Evolutionary conservation across 2,329 filamentous ascomycete genomes (phyloP), one percentile per base, ranked within the genome.

Genomic region (Alternaria sp.): DNA sequence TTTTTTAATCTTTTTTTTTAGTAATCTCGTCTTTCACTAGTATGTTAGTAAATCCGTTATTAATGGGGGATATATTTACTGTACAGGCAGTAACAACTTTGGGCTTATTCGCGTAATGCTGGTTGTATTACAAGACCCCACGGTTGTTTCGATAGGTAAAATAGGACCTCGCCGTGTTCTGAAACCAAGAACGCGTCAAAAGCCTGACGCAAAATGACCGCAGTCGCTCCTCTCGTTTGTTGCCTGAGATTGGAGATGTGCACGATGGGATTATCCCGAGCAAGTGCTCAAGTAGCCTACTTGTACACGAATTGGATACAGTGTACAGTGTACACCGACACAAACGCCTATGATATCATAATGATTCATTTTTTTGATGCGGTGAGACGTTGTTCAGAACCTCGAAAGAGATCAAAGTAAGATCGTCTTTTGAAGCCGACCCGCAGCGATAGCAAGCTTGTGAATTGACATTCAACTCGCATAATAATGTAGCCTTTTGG

Each of bases 111-210:
- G 21, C 14, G 17, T 17, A 4, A 11, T 40, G 28, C 29, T 14
- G 29, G 44, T 48, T 5, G 17, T 40, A 21, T 17, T 17, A 17
- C 17, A 23, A 17, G 21, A 34, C 44, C 44, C 44, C 44, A 31
- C 44, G 26, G 21, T 29, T 21, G 31, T 48, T 48, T 23, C 2
- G 10, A 36, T 29, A 26, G 23, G n/a, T 17, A 13, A 42, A 24
- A 24, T 23, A 42, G 23, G 21, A 9, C 3, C 23, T 42, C 40
- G 17, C 23, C 21, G 40, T 8, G 13, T 42, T 17, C 40, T 44
- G 24, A 29, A 44, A 44, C 31, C 23, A 14, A 33, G 21, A 29
- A 48, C 44, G 44, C 44, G 44, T 48, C 44, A 48, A 48, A 48
- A 23, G 44, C 44, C 31, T 48, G 29, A 48, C 21, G 44, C 21